A percentile compares a stretch with the other conserved stretches of the same genome.
phyloP scores from a whole-genome alignment of 805 yeast species.

The Metschnikowia continentalis region DNA sequence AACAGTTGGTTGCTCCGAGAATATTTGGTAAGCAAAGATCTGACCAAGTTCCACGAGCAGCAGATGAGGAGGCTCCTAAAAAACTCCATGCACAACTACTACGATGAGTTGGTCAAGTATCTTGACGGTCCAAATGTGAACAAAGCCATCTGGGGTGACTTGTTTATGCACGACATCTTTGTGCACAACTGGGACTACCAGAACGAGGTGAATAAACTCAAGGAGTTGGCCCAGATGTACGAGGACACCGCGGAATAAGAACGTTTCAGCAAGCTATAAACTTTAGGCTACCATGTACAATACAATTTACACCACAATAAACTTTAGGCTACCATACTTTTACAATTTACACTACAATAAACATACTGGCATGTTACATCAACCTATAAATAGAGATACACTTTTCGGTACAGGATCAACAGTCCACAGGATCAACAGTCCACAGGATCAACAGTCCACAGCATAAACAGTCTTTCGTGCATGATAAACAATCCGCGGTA shows the following conservation, averaged over 20 bases:
- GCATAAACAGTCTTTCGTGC: too few species aligned
- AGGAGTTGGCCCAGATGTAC: slow-evolving; percentile 9
- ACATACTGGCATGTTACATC: neutral
- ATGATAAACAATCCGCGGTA: too few species aligned
- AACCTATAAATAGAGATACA: too few species aligned
- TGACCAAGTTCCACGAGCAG: slow-evolving; percentile 26
- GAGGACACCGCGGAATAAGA: neutral
- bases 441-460: too few species aligned
- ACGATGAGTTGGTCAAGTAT: slow-evolving; percentile 3
- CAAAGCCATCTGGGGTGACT: slow-evolving; percentile 25
- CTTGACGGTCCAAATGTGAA: slow-evolving; percentile 9
- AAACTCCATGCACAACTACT: slow-evolving; percentile 3
- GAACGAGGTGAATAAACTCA: slow-evolving; percentile 15
- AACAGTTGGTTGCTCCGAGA: slow-evolving; percentile 25
- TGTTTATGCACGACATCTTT: slow-evolving; percentile 22
- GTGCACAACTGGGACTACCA: slow-evolving; percentile 22
- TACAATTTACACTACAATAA: neutral
- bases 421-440: too few species aligned
- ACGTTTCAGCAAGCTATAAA: neutral
- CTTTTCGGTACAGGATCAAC: too few species aligned
- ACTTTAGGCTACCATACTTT: neutral
- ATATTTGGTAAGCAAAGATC: slow-evolving; percentile 19
- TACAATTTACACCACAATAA: neutral
- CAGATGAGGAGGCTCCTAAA: slow-evolving; percentile 21
- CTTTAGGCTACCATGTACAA: neutral